Base-by-base conservation (phyloP, 768 basidiomycete genomes). In the Trametes meyenii region DNA sequence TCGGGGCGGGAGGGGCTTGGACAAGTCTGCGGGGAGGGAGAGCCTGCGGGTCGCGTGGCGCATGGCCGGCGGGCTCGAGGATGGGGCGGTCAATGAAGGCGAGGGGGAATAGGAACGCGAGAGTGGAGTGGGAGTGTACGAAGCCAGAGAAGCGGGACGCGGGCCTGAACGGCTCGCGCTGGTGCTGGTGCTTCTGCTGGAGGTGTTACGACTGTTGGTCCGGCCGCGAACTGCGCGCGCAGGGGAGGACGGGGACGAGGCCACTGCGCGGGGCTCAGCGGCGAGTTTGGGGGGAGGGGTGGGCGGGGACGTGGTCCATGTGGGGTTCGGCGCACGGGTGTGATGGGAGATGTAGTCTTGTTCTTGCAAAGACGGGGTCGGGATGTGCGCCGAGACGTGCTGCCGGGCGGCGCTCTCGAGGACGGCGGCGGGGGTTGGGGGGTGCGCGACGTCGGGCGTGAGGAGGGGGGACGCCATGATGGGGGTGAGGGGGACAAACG, bases 401-500 rank as follows among this genome's bases (percentile, higher is more conserved):
- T 40, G 52, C 12, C 55, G 51, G n/a, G 54, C 38, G 26, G 62
- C 51, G 38, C 39, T 13, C 23, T 63, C 62, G 26, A 58, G 44
- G 6, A 55, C 35, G 0, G 57, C 53, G 6, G 58, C 56, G 35
- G 58, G 62, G 2, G 62, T 53, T 8, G 56, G 33, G 19, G 58
- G 58, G 42, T 51, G 62, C 0, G 53, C 53, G 54, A 63, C 48
- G 24, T 78, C 76, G 6, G 85, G 82, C 5, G 84, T 82, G 71
- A 78, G 79, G 53, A 83, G 66, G n/a, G 85, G 85, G 4, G 86
- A 87, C 23, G 84, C 84, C 56, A 78, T 75, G 61, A 86, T 86
- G 42, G 85, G 79, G 10, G 86, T 81, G 51, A 86, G 78, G 46
- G 84, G 66, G 13, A 67, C 66, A 60, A 72, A 71, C 23, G 69